Conservation (phyloP, 2,329 filamentous ascomycete species). For the Sclerotinia subarctica region DNA sequence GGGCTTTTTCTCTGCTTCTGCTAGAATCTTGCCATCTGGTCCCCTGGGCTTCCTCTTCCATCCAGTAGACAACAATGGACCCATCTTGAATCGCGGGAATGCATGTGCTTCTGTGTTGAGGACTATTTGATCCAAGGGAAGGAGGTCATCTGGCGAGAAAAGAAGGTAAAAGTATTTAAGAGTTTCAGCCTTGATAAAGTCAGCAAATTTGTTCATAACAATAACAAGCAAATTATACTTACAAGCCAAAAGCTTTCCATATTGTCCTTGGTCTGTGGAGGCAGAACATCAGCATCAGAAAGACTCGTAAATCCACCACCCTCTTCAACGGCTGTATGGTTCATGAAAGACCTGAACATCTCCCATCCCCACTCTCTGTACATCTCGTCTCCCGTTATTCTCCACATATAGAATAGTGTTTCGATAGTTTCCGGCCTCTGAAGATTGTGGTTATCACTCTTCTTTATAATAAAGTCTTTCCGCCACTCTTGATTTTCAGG, state of each 20-base stretch:
- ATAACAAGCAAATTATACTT: constrained; percentile 40
- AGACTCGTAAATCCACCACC: constrained; percentile 81
- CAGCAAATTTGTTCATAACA: constrained; percentile 19
- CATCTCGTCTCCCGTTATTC: constrained; percentile 83
- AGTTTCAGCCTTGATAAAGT: constrained; percentile 72
- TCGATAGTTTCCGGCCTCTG: constrained; percentile 97
- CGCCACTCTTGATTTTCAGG: constrained; percentile 61
- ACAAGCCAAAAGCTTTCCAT: constrained; percentile 99
- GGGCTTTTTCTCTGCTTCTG: constrained; percentile 27
- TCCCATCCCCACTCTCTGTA: constrained; percentile 98
- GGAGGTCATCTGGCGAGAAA: constrained; percentile 77
- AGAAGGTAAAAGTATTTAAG: constrained; percentile 97
- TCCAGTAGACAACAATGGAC: constrained; percentile 72
- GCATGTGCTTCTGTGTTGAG: constrained; percentile 96
- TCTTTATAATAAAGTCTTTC: constrained; percentile 74
- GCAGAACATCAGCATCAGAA: constrained; percentile 68
- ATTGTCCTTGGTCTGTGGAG: constrained; percentile 72
- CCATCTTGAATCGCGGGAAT: constrained; percentile 81
- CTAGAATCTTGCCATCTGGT: constrained; percentile 37
- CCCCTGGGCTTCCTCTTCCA: constrained; percentile 69
- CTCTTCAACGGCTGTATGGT: constrained; percentile 76
- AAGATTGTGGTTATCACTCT: constrained; percentile 85
- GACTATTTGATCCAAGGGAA: constrained; percentile 83
- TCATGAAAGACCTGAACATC: constrained; percentile 91
- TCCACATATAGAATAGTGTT: constrained; percentile 96